A percentile compares a stretch with the other conserved stretches of the same genome.
Evolutionary conservation across 176 grass and related monocot species (phyloP).

Genomic region (Coix lacrymajobi): DNA sequence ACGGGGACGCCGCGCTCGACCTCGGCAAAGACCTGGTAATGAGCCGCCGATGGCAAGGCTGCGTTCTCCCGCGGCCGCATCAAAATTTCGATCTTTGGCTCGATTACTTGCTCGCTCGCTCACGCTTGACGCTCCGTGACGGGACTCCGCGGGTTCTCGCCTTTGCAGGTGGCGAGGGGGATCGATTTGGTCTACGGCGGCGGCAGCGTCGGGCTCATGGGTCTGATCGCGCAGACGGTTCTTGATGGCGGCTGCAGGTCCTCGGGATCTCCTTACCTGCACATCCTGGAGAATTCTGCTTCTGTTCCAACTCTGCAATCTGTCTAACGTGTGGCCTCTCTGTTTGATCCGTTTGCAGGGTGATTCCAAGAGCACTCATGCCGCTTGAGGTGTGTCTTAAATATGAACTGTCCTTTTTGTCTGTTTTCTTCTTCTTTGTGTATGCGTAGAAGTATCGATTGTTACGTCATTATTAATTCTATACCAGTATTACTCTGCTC

Average conservation of each 20-base stretch:
- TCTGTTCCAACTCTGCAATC: background rate
- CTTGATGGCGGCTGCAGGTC: conserved; percentile 77
- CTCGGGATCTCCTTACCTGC: conserved; percentile 62
- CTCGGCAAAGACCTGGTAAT: conserved; percentile 86
- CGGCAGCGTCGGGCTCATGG: conserved; percentile 94
- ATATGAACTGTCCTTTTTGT: conserved; percentile 9
- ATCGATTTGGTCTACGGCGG: conserved; percentile 96
- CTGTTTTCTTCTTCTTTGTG: background rate
- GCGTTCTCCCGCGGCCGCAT: background rate
- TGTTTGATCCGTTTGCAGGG: conserved; percentile 47
- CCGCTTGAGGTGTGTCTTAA: conserved; percentile 68
- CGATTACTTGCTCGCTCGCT: background rate
- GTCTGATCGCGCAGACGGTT: conserved; percentile 86
- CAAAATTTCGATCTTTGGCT: background rate
- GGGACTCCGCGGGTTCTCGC: background rate
- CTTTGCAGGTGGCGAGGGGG: conserved; percentile 56
- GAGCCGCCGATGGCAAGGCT: background rate
- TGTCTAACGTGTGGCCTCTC: background rate
- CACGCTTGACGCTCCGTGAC: background rate
- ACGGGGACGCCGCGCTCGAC: conserved; percentile 79
- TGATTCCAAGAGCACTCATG: conserved; percentile 93
- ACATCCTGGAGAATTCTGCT: background rate
- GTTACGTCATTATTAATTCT: background rate
- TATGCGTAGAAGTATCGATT: background rate
- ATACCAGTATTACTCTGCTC: background rate